phyloP scores from a whole-genome alignment of 1,284 basidiomycete genomes.

The Apiotrichum siamense region DNA sequence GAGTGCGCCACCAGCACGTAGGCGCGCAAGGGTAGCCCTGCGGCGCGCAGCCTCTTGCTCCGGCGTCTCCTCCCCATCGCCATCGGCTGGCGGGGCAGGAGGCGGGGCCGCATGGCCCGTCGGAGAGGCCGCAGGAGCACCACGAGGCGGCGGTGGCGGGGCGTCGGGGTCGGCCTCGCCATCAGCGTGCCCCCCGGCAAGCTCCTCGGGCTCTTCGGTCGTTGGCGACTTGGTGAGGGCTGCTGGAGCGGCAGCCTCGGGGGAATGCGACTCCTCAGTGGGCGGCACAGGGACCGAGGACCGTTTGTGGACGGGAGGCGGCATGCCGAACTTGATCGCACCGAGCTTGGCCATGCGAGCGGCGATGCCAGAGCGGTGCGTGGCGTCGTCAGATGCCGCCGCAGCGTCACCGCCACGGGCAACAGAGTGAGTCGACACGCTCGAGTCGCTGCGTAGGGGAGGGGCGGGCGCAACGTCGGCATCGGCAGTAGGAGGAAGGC shows the following conservation, averaged over 20 bases:
- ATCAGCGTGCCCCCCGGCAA: too few species aligned
- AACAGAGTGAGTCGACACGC: too few species aligned
- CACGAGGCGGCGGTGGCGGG: too few species aligned
- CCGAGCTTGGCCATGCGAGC: conserved; percentile 84
- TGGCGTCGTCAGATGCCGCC: conserved; percentile 54
- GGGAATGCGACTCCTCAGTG: conserved; percentile 10
- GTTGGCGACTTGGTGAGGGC: too few species aligned
- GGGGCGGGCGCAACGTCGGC: too few species aligned
- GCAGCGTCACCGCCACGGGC: too few species aligned
- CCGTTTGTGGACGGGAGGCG: conserved; percentile 33
- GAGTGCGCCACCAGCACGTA: conserved; percentile 43
- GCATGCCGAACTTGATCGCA: conserved; percentile 69
- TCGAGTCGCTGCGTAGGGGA: too few species aligned
- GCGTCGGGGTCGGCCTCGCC: too few species aligned
- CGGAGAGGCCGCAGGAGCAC: too few species aligned
- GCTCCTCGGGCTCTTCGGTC: too few species aligned
- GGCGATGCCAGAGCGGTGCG: conserved; percentile 71
- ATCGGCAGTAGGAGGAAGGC: too few species aligned
- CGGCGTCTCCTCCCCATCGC: conserved; percentile 34
- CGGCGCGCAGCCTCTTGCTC: conserved; percentile 43
- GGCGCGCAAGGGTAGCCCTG: conserved; percentile 41
- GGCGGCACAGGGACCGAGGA: conserved; percentile 2
- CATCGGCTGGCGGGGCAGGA: background rate
- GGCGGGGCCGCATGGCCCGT: background rate
- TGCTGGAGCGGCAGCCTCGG: background rate